A percentile compares a stretch with the other conserved stretches of the same genome.
Conservation (phyloP, 495 filamentous ascomycete genomes). For the Penicillium macrosclerotiorum region DNA sequence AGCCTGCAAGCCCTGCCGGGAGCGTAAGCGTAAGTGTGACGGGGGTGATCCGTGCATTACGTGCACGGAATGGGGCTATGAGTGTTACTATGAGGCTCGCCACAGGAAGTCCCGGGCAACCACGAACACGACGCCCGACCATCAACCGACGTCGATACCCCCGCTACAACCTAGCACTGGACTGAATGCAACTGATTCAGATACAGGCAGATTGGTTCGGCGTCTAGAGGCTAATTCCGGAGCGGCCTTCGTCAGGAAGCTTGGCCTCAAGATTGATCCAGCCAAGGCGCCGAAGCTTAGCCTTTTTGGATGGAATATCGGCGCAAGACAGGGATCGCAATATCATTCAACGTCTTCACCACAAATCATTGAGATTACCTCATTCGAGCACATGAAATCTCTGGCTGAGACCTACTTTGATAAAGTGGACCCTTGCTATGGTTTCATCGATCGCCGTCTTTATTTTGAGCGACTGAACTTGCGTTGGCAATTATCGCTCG, state of each 20-base stretch:
- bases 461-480: slow-evolving; percentile 29
- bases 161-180: not conserved
- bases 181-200: slow-evolving; percentile 11
- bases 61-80: slow-evolving; percentile 46
- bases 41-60: slow-evolving; percentile 42
- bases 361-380: slow-evolving; percentile 34
- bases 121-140: not conserved
- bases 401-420: slow-evolving; percentile 46
- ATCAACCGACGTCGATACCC: not conserved
- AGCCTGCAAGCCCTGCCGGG: slow-evolving; percentile 49
- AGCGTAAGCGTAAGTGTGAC: slow-evolving; percentile 51
- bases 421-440: slow-evolving; percentile 47
- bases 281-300: slow-evolving; percentile 47
- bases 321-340: slow-evolving; percentile 29
- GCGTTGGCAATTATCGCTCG: slow-evolving; percentile 27
- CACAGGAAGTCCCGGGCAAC: slow-evolving; percentile 5
- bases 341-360: not conserved
- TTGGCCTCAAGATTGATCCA: slow-evolving; percentile 49
- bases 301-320: slow-evolving; percentile 54
- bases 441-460: slow-evolving; percentile 38
- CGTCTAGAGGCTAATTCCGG: slow-evolving; percentile 49
- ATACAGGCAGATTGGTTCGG: slow-evolving; percentile 27
- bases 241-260: slow-evolving; percentile 47
- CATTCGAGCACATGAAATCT: slow-evolving; percentile 30
- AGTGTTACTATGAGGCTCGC: slow-evolving; percentile 36